These are phyloP conservation scores for Allium sativum DNA, from an alignment of 106 monocot species.

Conservation along the genomic window DNA sequence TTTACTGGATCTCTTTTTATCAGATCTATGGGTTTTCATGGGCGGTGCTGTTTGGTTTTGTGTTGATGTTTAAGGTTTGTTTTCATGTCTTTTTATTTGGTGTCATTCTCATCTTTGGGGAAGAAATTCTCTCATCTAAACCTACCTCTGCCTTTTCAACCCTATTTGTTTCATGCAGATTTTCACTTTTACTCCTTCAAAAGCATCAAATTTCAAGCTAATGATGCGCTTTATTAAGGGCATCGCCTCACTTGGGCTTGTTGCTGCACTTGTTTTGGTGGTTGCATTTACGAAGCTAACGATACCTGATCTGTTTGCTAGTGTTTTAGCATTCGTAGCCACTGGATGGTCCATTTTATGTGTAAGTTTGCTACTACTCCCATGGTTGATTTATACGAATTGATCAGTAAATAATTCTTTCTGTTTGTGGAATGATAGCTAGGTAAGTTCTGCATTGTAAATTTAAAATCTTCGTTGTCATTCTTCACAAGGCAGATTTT, in stretches of 20 bases:
- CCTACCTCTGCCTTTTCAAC: too few species aligned
- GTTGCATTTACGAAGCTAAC: constrained; percentile 54
- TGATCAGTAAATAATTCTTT: too few species aligned
- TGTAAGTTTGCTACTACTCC: constrained; percentile 35
- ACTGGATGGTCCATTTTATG: constrained; percentile 80
- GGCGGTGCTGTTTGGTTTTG: constrained; percentile 45
- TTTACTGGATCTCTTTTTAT: background rate
- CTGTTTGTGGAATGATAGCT: too few species aligned
- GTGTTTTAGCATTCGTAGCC: constrained; percentile 66
- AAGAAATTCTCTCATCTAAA: too few species aligned
- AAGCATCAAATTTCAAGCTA: constrained; percentile 48
- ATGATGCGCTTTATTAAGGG: constrained; percentile 69
- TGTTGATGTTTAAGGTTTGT: constrained; percentile 78
- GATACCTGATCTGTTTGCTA: constrained; percentile 73
- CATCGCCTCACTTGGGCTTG: constrained; percentile 41
- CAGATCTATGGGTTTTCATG: constrained; percentile 93
- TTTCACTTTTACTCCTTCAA: constrained; percentile 67
- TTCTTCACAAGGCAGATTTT: too few species aligned
- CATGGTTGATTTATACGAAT: too few species aligned
- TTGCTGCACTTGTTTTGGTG: constrained; percentile 43
- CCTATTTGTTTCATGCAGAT: constrained; percentile 28
- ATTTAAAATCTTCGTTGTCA: too few species aligned
- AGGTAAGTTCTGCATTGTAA: too few species aligned
- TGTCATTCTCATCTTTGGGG: background rate
- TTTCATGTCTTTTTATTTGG: background rate